Evolutionary conservation across 2,329 filamentous ascomycete species (phyloP), one percentile per base, ranked within the genome.

Genomic region (Fusarium drepaniforme): DNA sequence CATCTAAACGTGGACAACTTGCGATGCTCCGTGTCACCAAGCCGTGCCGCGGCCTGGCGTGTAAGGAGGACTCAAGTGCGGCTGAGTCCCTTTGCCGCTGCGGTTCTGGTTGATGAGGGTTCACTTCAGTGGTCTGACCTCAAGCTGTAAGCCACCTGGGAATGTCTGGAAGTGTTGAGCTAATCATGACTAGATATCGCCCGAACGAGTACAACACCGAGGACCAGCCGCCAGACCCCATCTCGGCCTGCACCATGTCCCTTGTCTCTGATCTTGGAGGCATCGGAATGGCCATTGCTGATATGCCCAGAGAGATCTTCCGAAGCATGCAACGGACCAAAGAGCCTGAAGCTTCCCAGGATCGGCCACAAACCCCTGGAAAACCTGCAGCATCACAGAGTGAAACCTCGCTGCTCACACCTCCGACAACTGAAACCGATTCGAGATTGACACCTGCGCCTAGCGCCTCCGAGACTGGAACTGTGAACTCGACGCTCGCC

Each of bases 201-300:
- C 74, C 85, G 0, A 83, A 82, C 23, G 94, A 97, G 80, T 95
- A 96, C 81, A 91, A 93, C 73, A 94, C 93, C 0, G 93, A 95
- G 68, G 90, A 93, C 37, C 93, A 95, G 53, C 95, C 94, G 0
- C 91, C 90, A 78, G 95, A 97, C 74, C 94, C 95, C 0, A 90
- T 97, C 28, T 92, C 93, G 16, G 94, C 94, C 23, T 93, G 91
- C 18, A 92, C 94, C 0, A 90, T 91, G 53, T 94, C 95, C 0
- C 84, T 98, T 1, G 86, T 97, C n/a, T 93, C 93, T 8, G 96
- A 96, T n/a, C 86, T 97, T 57, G 92, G 93, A 30, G 93, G 90
- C 44, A 92, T 98, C 67, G 90, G 94, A 78, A 93, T 97, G 89
- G 94, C 94, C 1, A 88, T 97, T 46, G 94, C 94, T 1, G 95